Evolutionary conservation across 805 yeast genomes (phyloP), one percentile per base, ranked within the genome.

Genomic region (Citeromyces nyonsensis): DNA sequence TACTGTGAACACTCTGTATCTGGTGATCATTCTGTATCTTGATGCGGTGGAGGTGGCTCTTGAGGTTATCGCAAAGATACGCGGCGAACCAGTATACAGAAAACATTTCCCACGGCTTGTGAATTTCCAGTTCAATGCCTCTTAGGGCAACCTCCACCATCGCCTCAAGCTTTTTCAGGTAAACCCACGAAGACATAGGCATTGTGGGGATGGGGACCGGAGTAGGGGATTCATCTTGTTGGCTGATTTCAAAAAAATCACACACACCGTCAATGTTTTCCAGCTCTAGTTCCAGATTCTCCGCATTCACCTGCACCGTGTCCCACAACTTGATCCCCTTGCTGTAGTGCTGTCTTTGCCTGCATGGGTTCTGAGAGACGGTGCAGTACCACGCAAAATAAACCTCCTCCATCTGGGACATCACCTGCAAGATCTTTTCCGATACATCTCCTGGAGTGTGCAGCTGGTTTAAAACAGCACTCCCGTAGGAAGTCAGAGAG

Each of bases 311-410:
- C 45, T 88, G 96, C 24, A 82, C 55, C 2, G 84, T 64, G 51
- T 88, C 96, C 79, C 88, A 82, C 3, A 64, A 40, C 30, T 65
- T 44, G 35, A 73, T 45, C 44, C 66, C 57, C 44, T 74, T 59
- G 39, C 74, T 57, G 44, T 77, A 54, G 39, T 78, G 69, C 48
- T 83, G 95, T 39, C 95, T 69, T 45, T 83, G 85, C 35, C 95
- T 64, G 32, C 93, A 72, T 25, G 84, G 73, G 44, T 88, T 88
- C 48, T 75, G 77, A 5, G 71, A 59, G 11, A 54, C 42, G 8
- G 58, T 54, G 33, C 63, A 59, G 15, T 64, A 45, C 57, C 57
- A 52, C 42, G 65, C 59, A 47, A 58, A 47, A 42, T 60, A 48
- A 14, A 64, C 66, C 26, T 59, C 46, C 43, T 72, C 63, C 26